These are phyloP conservation scores for Kurtzmaniella quercitrusa DNA, from an alignment of 1,139 yeast genomes.

Conservation along the genomic window DNA sequence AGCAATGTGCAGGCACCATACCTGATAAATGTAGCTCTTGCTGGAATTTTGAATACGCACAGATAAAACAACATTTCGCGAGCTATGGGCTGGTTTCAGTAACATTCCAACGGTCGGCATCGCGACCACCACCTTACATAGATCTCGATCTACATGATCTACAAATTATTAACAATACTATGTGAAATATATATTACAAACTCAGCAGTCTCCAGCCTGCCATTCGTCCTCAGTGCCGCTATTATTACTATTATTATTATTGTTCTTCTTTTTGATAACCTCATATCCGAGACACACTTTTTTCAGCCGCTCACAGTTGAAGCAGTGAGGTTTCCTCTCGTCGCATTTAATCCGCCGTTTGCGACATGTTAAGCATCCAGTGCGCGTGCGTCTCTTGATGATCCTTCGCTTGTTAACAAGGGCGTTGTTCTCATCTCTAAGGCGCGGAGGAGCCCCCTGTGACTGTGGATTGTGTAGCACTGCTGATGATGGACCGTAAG, in stretches of 20 bases:
- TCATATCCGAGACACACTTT: conserved; percentile 70
- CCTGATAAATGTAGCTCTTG: too few species aligned
- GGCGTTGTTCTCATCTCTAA: conserved; percentile 29
- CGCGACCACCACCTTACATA: neutral
- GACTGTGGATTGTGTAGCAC: conserved; percentile 3
- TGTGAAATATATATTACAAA: neutral
- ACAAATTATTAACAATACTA: neutral
- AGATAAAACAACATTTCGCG: too few species aligned
- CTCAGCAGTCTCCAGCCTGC: conserved; percentile 2
- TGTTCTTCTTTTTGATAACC: conserved; percentile 15
- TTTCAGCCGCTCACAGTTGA: conserved; percentile 67
- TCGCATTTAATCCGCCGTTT: conserved; percentile 72
- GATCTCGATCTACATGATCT: neutral
- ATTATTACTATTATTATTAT: conserved; percentile 4
- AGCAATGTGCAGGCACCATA: too few species aligned
- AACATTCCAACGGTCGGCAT: neutral
- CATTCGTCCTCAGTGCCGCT: conserved; percentile 7
- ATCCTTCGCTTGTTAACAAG: conserved; percentile 38
- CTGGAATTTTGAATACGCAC: too few species aligned
- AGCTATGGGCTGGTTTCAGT: neutral
- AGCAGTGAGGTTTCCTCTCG: conserved; percentile 69
- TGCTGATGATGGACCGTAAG: conserved; percentile 1
- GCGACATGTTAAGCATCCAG: conserved; percentile 75
- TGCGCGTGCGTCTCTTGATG: conserved; percentile 56
- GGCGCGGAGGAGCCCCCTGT: conserved; percentile 6